These are phyloP conservation scores for Neofusicoccum parvum DNA, from an alignment of 2,329 filamentous ascomycete species.

Conservation along the genomic window DNA sequence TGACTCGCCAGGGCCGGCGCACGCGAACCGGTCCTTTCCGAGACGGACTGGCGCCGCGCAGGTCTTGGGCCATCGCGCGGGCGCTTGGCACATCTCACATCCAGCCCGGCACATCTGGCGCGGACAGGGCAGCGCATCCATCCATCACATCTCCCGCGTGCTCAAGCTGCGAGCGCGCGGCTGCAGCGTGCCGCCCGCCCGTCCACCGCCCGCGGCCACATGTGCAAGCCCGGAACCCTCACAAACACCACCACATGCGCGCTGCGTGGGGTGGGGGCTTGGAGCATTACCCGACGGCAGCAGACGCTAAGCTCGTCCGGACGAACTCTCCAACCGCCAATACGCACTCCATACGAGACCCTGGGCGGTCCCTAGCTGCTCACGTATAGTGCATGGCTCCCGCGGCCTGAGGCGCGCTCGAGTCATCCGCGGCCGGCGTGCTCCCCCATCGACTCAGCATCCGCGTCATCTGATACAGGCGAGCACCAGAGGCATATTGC, in stretches of 20 bases:
- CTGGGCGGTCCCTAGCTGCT: not conserved
- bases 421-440: conserved; percentile 1
- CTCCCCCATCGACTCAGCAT: not conserved
- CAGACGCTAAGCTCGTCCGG: not conserved
- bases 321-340: not conserved
- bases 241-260: too few relatives aligned
- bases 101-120: not conserved
- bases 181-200: not conserved
- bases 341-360: not conserved
- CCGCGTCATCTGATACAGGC: not conserved
- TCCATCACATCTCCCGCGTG: not conserved
- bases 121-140: not conserved
- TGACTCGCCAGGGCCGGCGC: conserved; percentile 1
- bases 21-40: conserved; percentile 11
- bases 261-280: too few relatives aligned
- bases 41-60: not conserved
- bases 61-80: not conserved
- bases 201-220: too few relatives aligned
- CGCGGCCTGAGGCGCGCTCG: not conserved
- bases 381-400: not conserved
- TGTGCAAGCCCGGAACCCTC: too few relatives aligned
- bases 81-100: conserved; percentile 9
- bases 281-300: not conserved
- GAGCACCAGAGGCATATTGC: not conserved
- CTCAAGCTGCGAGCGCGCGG: not conserved